Evolutionary conservation across 345 rosid genomes (phyloP).

Genomic region (Ceriops zippeliana): DNA sequence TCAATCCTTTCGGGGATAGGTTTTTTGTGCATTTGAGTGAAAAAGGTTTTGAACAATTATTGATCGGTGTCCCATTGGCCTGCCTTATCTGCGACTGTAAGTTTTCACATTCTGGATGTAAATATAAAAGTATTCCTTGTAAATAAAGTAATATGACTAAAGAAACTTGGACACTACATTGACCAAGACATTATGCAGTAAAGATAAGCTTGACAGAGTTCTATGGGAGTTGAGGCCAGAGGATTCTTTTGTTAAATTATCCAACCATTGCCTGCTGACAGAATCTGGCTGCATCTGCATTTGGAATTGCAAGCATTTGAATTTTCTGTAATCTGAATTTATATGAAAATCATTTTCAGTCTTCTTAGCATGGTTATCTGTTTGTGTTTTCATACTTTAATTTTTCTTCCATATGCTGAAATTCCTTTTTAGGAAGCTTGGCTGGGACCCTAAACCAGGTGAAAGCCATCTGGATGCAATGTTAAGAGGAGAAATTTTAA

Average conservation of each 20-base stretch:
- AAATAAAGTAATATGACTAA: too few species aligned
- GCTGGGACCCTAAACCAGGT: slow-evolving; percentile 86
- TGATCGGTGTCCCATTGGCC: too few species aligned
- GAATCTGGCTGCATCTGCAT: too few species aligned
- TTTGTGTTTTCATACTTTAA: background rate
- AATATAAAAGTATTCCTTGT: too few species aligned
- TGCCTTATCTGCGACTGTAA: too few species aligned
- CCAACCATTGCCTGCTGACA: too few species aligned
- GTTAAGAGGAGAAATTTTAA: slow-evolving; percentile 90
- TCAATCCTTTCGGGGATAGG: background rate
- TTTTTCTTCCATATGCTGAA: slow-evolving; percentile 8
- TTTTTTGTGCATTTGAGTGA: background rate
- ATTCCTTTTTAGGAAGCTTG: slow-evolving; percentile 57
- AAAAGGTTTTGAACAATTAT: background rate
- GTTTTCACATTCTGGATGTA: too few species aligned
- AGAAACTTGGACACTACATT: too few species aligned
- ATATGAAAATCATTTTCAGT: background rate
- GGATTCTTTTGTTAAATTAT: too few species aligned
- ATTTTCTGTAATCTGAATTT: background rate
- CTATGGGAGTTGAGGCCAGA: too few species aligned
- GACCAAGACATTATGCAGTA: too few species aligned
- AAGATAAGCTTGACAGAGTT: too few species aligned
- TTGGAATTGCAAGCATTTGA: background rate
- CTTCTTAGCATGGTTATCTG: background rate
- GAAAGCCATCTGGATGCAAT: slow-evolving; percentile 89